Conservation (phyloP, 164 flowering plant species). For the Umbellularia californica region DNA sequence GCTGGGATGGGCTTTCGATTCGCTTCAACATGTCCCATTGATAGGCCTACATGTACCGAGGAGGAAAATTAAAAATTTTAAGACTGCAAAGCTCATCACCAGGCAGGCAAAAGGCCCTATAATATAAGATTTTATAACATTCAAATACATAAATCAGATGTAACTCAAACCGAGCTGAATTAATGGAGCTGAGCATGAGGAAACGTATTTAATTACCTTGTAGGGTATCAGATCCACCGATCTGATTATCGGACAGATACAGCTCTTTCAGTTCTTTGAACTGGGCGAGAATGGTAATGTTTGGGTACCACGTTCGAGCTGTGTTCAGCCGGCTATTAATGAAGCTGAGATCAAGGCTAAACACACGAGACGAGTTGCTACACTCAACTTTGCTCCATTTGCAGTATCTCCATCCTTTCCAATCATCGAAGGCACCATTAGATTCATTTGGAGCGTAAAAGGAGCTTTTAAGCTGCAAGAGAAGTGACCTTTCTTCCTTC, state of each 20-base stretch:
- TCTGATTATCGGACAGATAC: neutral
- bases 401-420: conserved; percentile 2
- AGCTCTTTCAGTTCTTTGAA: neutral
- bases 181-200: too few species aligned
- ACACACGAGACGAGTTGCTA: neutral
- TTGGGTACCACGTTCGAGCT: conserved; percentile 1
- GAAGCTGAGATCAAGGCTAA: neutral
- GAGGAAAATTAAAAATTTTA: too few species aligned
- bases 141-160: too few species aligned
- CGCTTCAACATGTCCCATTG: too few species aligned
- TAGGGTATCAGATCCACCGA: neutral
- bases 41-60: too few species aligned
- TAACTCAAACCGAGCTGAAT: too few species aligned
- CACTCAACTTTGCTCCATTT: neutral
- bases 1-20: too few species aligned
- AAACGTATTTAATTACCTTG: neutral
- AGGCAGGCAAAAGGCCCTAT: too few species aligned
- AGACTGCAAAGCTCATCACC: too few species aligned
- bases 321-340: neutral
- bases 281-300: neutral
- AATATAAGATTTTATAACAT: too few species aligned
- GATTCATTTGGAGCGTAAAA: neutral
- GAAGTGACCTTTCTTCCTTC: conserved; percentile 4
- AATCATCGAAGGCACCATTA: neutral
- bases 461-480: neutral